Evolutionary conservation across 2,329 filamentous ascomycete species (phyloP).

Genomic region (Paraphaeosphaeria minitans): DNA sequence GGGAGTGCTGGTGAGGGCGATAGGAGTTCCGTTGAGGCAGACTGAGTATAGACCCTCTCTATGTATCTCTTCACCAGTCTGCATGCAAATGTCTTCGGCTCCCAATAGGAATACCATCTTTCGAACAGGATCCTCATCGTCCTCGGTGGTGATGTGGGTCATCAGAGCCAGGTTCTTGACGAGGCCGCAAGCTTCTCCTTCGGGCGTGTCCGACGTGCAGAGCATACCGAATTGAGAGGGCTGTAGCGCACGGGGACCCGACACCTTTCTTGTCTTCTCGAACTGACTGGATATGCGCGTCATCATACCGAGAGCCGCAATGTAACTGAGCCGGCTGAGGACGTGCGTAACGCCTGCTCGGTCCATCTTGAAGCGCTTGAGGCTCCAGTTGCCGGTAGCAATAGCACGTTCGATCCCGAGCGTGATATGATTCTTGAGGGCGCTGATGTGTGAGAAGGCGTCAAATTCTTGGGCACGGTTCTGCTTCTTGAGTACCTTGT

Average conservation of each 20-base stretch:
- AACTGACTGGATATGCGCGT: constrained; percentile 98
- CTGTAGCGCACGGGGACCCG: constrained; percentile 91
- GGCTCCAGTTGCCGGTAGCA: constrained; percentile 95
- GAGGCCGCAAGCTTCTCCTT: constrained; percentile 96
- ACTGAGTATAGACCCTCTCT: constrained; percentile 83
- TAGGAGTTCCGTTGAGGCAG: constrained; percentile 93
- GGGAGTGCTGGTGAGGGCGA: constrained; percentile 83
- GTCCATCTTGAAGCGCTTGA: constrained; percentile 99
- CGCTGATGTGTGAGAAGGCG: constrained; percentile 80
- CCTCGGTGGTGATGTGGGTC: constrained; percentile 98
- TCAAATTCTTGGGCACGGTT: constrained; percentile 89
- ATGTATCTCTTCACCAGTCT: constrained; percentile 87
- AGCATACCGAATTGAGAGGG: constrained; percentile 99
- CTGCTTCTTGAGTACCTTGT: constrained; percentile 93
- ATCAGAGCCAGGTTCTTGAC: constrained; percentile 98
- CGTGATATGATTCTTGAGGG: constrained; percentile 85
- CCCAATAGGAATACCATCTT: constrained; percentile 87
- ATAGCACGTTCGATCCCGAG: constrained; percentile 94
- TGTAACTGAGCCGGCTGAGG: constrained; percentile 92
- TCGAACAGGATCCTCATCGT: constrained; percentile 88
- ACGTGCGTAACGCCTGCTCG: constrained; percentile 96
- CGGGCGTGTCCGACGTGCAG: constrained; percentile 94
- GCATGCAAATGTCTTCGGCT: constrained; percentile 77
- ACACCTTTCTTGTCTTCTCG: constrained; percentile 97
- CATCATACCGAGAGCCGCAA: constrained; percentile 98